Conservation (phyloP, 2,329 filamentous ascomycete species). For the Aspergillus melleus region DNA sequence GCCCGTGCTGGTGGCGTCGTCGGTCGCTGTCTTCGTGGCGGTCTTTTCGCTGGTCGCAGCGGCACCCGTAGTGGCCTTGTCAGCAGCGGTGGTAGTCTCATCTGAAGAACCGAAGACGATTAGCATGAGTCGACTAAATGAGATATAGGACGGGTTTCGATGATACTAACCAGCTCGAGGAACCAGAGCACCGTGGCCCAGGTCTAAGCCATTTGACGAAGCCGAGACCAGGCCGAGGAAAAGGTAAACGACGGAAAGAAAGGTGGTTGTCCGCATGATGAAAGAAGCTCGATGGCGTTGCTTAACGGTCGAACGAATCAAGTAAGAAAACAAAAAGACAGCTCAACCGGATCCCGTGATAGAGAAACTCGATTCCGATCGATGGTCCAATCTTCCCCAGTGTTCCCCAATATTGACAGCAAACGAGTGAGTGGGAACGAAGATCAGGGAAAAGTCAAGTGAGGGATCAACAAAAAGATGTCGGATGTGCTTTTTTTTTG, state of each 20-base stretch:
- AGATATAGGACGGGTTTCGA: not conserved
- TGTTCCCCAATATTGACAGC: not conserved
- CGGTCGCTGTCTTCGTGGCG: slow-evolving; percentile 15
- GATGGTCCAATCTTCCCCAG: not conserved
- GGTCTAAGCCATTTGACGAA: slow-evolving; percentile 26
- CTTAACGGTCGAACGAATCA: not conserved
- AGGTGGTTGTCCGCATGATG: slow-evolving; percentile 35
- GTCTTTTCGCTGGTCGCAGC: slow-evolving; percentile 13
- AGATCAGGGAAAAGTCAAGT: not conserved
- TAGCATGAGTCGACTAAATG: slow-evolving; percentile 4
- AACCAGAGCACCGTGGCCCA: slow-evolving; percentile 21
- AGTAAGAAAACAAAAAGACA: not conserved
- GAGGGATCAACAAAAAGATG: not conserved
- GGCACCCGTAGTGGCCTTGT: slow-evolving; percentile 19
- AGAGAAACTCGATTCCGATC: not conserved
- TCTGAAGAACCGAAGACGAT: slow-evolving; percentile 4
- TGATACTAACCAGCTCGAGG: slow-evolving; percentile 28
- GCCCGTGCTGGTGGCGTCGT: slow-evolving; percentile 17
- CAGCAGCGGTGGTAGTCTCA: slow-evolving; percentile 19
- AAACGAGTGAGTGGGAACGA: slow-evolving; percentile 8
- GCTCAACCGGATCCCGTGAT: not conserved
- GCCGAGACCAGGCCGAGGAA: slow-evolving; percentile 34
- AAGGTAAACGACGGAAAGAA: slow-evolving; percentile 34
- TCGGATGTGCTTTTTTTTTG: not conserved
- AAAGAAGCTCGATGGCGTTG: not conserved